Base-by-base conservation (phyloP, 2,329 filamentous ascomycete species). In the Exutisphaerella laricina region DNA sequence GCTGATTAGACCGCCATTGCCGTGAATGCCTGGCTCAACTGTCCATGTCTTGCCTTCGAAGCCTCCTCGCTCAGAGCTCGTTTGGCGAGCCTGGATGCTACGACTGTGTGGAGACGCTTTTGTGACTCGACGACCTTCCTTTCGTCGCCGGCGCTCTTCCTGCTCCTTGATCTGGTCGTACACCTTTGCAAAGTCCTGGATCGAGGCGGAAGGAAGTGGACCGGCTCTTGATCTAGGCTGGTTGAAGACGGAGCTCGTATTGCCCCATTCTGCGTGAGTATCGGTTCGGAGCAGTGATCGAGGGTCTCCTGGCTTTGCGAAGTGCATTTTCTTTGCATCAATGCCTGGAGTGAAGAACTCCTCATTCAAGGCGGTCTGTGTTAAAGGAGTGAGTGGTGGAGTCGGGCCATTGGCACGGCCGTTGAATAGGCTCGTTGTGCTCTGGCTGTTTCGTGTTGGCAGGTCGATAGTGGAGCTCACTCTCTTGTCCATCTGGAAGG, bases 1-100 rank as follows among this genome's bases (percentile, higher is more conserved):
- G 61, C 95, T 96, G 57, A 85, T 82, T 36, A 97, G 75, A 14
- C 90, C 92, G 16, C 88, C 89, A 59, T 97, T 97, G 45, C 90
- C 90, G 66, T 94, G 88, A 43, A 94, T 84, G 1, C 88, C 86
- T 43, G 83, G 82, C 47, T 88, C 84, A 25, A 97, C 79, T 23
- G 76, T 82, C 85, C 89, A 97, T 39, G 83, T 75, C 7, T 85
- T 84, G n/a, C 79, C 75, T 35, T 85, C 83, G 57, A 89, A 89
- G n/a, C n/a, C n/a, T 13, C 45, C 54, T 35, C 65, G 63, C 25
- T 66, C 66, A 41, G 64, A 63, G 42, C 63, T 66, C 38, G 55
- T 59, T 20, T 59, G 56, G 39, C 64, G 62, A 32, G 62, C 56
- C 5, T 36, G 45, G 42, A 53, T 46, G 20, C 39, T 14, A 5